Evolutionary conservation across 2,329 filamentous ascomycete species (phyloP), one percentile per base, ranked within the genome.

Genomic region (Xylaria hypoxylon): DNA sequence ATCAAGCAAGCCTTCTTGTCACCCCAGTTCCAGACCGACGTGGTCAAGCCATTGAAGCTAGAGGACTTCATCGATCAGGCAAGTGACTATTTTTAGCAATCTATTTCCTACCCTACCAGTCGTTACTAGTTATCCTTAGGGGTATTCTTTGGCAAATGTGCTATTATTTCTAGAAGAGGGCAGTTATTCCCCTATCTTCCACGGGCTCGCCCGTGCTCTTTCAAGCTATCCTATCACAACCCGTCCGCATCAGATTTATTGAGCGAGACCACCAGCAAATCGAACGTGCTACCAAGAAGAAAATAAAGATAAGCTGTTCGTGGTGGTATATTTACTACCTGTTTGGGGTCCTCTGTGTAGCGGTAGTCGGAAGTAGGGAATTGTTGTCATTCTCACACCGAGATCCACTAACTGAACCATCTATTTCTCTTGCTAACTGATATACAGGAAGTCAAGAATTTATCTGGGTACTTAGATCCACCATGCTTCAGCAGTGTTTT

Each of bases 1-100:
- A 99, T 99, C 83, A 97, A 97, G 87, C 90, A 94, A 68, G 90
- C 95, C 42, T 99, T 99, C 88, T 81, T 99, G 75, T 96, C 90
- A 74, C 96, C 96, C 33, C 96, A 99, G 81, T 99, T 99, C 87
- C 96, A 99, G 85, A 99, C 96, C 15, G 96, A 99, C 80, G 96
- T 99, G 64, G 96, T 98, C 84, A 98, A 98, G 85, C 96, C 96
- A n/a, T 88, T 99, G 68, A 97, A 97, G 85, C 90, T 99, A 68
- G 96, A 99, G 59, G 96, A 98, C 79, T 99, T 99, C 81, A 98
- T 99, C 77, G 96, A 99, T 79, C 96, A 99, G 60, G 64, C 42
- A 68, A 55, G 63, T 52, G 19, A 48, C 13, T 4, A 13, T 2
- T 59, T 57, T 15, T 8, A 47, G 52, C 33, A 56, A 3, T 8